Conservation (phyloP, 768 basidiomycete species). For the Artomyces pyxidatus region DNA sequence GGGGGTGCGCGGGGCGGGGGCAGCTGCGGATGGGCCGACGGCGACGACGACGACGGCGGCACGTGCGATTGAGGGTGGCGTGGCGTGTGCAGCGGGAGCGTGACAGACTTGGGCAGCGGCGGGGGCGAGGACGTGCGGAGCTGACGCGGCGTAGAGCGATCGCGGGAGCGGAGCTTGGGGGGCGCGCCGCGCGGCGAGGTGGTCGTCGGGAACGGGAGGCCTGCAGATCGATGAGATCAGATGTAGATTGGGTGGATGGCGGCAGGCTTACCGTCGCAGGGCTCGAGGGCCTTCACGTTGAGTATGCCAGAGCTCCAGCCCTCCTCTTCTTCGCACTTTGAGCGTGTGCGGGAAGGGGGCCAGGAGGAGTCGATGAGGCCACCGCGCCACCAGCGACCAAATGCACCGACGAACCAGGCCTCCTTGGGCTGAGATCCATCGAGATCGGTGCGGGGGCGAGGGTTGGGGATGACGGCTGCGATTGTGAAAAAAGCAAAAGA, state of each 20-base stretch:
- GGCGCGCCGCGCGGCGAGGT: conserved; percentile 32
- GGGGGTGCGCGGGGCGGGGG: conserved; percentile 7
- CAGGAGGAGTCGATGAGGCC: conserved; percentile 79
- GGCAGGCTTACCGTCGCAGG: conserved; percentile 53
- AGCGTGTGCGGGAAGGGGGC: conserved; percentile 47
- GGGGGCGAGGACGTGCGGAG: conserved; percentile 69
- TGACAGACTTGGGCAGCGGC: conserved; percentile 75
- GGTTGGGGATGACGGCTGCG: conserved; percentile 62
- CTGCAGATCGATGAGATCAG: neutral
- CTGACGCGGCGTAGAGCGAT: conserved; percentile 14
- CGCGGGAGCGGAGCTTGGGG: conserved; percentile 43
- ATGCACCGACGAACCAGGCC: conserved; percentile 86
- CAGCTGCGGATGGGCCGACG: conserved; percentile 11
- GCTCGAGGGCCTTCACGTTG: conserved; percentile 61
- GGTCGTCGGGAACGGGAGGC: conserved; percentile 17
- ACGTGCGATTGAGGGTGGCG: conserved; percentile 25
- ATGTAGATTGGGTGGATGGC: conserved; percentile 2
- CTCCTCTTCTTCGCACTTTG: conserved; percentile 56
- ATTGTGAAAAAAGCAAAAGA: conserved; percentile 84
- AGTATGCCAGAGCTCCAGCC: conserved; percentile 74
- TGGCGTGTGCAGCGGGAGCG: conserved; percentile 66
- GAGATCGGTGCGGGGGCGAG: conserved; percentile 24
- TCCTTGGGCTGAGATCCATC: conserved; percentile 55
- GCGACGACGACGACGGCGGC: conserved; percentile 11
- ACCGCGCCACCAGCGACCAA: conserved; percentile 88